Percentiles rank a stretch among this genome's conserved stretches.
Evolutionary conservation across 495 filamentous ascomycete species (phyloP).

Genomic region (Penicillium chermesinum): DNA sequence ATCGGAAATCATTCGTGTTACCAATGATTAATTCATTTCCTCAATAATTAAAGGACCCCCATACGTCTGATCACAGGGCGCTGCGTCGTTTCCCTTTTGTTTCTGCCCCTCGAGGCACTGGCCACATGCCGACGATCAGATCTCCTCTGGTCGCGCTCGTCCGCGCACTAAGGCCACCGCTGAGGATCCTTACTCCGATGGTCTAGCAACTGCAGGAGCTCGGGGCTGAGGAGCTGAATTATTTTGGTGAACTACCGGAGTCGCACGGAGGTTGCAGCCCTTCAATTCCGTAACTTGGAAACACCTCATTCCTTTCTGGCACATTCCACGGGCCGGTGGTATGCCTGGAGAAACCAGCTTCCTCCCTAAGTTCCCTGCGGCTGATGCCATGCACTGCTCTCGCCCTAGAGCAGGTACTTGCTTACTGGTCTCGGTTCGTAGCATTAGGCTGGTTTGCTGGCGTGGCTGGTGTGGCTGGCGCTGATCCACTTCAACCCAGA

Average conservation of each 20-base stretch:
- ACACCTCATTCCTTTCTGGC: background rate
- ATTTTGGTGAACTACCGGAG: background rate
- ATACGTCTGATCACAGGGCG: background rate
- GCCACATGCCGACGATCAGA: constrained; percentile 15
- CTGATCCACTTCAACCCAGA: background rate
- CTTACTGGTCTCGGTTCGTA: background rate
- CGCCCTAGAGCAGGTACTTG: background rate
- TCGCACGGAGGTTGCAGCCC: background rate
- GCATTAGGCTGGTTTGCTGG: background rate
- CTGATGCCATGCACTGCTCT: no score
- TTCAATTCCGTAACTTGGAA: background rate
- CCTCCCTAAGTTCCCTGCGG: no score
- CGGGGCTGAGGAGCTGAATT: background rate
- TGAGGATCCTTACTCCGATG: constrained; percentile 23
- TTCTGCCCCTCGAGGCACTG: background rate
- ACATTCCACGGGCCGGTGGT: background rate
- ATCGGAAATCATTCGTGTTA: no score
- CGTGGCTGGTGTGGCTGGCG: background rate
- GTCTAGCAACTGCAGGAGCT: background rate
- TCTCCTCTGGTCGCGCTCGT: constrained; percentile 20
- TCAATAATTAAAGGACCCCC: no score
- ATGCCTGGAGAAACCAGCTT: background rate
- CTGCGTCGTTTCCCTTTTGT: background rate
- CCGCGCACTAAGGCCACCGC: constrained; percentile 16
- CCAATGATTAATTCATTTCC: no score